Evolutionary conservation across 352 stramenopile genomes (phyloP).

Genomic region (Phytophthora cajani): DNA sequence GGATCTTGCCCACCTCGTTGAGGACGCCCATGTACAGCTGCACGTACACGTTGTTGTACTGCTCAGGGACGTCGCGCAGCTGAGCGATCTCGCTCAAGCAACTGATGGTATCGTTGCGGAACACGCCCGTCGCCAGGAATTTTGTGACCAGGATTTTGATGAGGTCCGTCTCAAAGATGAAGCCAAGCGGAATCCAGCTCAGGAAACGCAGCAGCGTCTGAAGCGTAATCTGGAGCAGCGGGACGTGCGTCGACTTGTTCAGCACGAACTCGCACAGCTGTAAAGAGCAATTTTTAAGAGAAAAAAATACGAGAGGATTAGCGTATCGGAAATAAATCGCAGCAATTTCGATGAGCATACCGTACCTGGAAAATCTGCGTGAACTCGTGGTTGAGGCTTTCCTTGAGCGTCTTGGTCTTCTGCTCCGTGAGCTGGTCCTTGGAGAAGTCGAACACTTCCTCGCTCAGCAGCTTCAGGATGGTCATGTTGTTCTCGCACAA

Average conservation of each 20-base stretch:
- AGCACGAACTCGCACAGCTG: constrained; percentile 98
- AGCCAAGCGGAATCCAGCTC: constrained; percentile 98
- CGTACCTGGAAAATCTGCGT: constrained; percentile 95
- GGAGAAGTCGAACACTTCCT: constrained; percentile 99
- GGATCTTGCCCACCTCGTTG: constrained; percentile 90
- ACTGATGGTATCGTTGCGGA: constrained; percentile 97
- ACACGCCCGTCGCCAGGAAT: constrained; percentile 95
- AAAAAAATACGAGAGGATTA: constrained; percentile 19
- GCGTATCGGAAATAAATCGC: not conserved
- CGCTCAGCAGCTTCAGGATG: constrained; percentile 98
- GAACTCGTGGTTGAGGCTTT: constrained; percentile 98
- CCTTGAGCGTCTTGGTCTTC: constrained; percentile 98
- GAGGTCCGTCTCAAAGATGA: constrained; percentile 98
- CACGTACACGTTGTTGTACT: constrained; percentile 96
- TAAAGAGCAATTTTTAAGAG: constrained; percentile 8
- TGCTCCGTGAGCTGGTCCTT: constrained; percentile 98
- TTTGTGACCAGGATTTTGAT: constrained; percentile 96
- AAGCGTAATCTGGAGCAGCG: constrained; percentile 96
- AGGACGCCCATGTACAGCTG: constrained; percentile 96
- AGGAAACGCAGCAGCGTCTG: constrained; percentile 98
- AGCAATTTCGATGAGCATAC: not conserved
- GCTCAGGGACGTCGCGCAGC: constrained; percentile 89
- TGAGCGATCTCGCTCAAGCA: constrained; percentile 98
- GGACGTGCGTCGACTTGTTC: constrained; percentile 92
- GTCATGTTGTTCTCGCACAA: constrained; percentile 99